These are phyloP conservation scores for barrel medic (Medicago truncatula) DNA, from an alignment of 306 rosid genomes.

Conservation along the genomic window MtrunA17r5.0-ANR NC_053049.1:15914501-15915000, in stretches of 20 bases:
- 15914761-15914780: constrained; percentile 33
- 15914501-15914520: not conserved
- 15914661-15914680: constrained; percentile 7
- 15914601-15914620: too few relatives aligned
- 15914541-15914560: too few relatives aligned
- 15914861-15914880: constrained; percentile 23
- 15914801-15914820: constrained; percentile 22
- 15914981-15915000: constrained; percentile 23
- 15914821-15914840: constrained; percentile 20
- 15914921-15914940: constrained; percentile 39
- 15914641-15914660: too few relatives aligned
- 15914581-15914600: too few relatives aligned
- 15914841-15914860: constrained; percentile 37
- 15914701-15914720: constrained; percentile 19
- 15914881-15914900: constrained; percentile 34
- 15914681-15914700: constrained; percentile 28
- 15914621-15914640: too few relatives aligned
- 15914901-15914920: constrained; percentile 33
- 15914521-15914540: too few relatives aligned
- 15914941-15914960: constrained; percentile 11
- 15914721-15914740: constrained; percentile 35
- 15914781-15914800: constrained; percentile 37
- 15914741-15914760: constrained; percentile 35
- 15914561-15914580: too few relatives aligned
- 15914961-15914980: constrained; percentile 12